Evolutionary conservation across 2,329 filamentous ascomycete species (phyloP), one percentile per base, ranked within the genome.

Genomic region (Fusarium caatingaense): DNA sequence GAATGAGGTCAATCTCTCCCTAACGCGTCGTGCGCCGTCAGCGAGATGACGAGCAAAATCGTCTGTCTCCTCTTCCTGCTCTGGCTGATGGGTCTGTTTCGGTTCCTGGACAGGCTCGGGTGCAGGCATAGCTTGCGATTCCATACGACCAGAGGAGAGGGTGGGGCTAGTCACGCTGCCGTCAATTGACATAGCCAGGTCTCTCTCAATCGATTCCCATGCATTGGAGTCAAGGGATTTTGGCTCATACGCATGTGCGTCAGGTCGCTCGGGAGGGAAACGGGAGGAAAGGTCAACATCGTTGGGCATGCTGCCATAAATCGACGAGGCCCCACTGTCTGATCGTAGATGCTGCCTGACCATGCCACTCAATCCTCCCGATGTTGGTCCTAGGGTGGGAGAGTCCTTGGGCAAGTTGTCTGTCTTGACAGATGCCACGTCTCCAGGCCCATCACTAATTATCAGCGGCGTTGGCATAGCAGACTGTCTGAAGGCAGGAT

Each of bases 341-440:
- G 89, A 89, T 53, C 96, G 89, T 42, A 98, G 82, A 82, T 98
- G 96, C 66, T 94, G 91, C 32, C 92, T 89, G 47, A 97, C 90
- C 83, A 97, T 87, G 3, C 92, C 92, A 74, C 91, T 95, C 18
- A 98, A 84, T 4, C 73, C 73, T 2, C 93, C 93, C 13, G 76
- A 57, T 18, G 83, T 83, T 0, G 92, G 91, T 3, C 92, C 92
- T 8, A 97, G 82, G 0, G 93, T 97, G 1, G 94, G 94, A 0
- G 94, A 97, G 74, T 97, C 93, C 12, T 72, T 71, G 2, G 74
- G 67, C 21, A 73, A 63, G 7, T 71, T 67, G 15, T 60, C 57
- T 47, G 60, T 66, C 13, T 55, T 32, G 42, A 25, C 34, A 21
- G 44, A 21, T 50, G 58, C 25, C 7, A 46, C 27, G 42, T 49